A percentile compares a stretch with the other conserved stretches of the same genome.
phyloP scores from a whole-genome alignment of 192 early-diverging fungal genomes.

The Physocladia obscura region DNA sequence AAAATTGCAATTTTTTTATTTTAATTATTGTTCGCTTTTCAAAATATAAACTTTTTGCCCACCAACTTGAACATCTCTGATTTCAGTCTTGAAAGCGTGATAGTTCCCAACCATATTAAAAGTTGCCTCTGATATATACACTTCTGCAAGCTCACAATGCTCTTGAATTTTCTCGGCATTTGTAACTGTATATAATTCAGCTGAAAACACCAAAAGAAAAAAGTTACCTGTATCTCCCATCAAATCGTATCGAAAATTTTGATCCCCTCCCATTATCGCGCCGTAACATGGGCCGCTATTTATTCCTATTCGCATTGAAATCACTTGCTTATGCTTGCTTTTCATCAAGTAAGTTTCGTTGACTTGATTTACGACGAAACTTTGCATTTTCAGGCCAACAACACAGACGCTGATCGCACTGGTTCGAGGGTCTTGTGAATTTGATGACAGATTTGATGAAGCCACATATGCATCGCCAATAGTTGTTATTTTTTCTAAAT shows the following conservation, averaged over 20 bases:
- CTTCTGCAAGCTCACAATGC: constrained; percentile 35
- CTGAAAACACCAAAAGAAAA: constrained; percentile 1
- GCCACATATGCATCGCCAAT: constrained; percentile 53
- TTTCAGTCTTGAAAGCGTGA: constrained; percentile 38
- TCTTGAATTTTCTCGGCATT: constrained; percentile 52
- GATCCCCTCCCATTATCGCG: constrained; percentile 57
- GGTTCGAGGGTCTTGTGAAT: constrained; percentile 31
- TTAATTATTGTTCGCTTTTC: neutral
- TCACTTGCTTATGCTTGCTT: constrained; percentile 28
- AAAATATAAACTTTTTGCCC: constrained; percentile 10
- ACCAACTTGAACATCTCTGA: neutral
- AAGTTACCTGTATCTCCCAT: constrained; percentile 49
- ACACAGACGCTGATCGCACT: constrained; percentile 44
- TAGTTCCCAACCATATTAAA: constrained; percentile 36
- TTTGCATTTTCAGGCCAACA: constrained; percentile 52
- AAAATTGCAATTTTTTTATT: neutral
- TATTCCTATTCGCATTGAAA: constrained; percentile 53
- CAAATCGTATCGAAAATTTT: constrained; percentile 52
- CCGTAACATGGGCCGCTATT: constrained; percentile 43
- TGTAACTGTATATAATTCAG: constrained; percentile 11
- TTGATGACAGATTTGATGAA: constrained; percentile 30
- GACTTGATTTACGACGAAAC: constrained; percentile 43
- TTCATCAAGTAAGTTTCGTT: constrained; percentile 39
- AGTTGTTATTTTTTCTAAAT: constrained; percentile 49
- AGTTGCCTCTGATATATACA: constrained; percentile 40